Percentiles rank a stretch among this genome's conserved stretches.
Evolutionary conservation across 2,329 filamentous ascomycete species (phyloP).

Genomic region (Epichloe aotearoae): DNA sequence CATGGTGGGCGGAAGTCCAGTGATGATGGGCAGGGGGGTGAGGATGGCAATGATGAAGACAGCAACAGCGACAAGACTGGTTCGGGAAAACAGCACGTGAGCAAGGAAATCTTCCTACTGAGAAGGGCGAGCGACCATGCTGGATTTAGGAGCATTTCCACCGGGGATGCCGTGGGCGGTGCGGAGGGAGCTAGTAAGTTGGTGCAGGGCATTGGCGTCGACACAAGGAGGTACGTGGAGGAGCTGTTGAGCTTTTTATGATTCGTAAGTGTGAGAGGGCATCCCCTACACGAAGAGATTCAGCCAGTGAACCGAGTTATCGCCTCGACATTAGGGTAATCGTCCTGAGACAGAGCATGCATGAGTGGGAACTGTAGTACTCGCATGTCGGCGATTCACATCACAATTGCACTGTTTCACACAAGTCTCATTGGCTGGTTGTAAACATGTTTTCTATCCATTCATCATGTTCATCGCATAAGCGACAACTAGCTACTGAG

Average conservation of each 20-base stretch:
- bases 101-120: constrained; percentile 50
- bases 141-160: constrained; percentile 23
- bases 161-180: constrained; percentile 28
- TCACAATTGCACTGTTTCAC: background rate
- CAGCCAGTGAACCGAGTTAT: no score
- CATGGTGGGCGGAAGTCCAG: no score
- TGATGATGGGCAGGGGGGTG: constrained; percentile 4
- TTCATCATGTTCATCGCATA: background rate
- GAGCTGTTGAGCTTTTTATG: constrained; percentile 48
- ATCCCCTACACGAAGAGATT: no score
- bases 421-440: background rate
- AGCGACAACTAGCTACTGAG: background rate
- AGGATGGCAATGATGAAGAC: constrained; percentile 2
- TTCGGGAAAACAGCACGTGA: constrained; percentile 8
- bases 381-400: background rate
- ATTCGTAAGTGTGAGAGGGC: background rate
- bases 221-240: constrained; percentile 64
- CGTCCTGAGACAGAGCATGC: no score
- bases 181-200: constrained; percentile 45
- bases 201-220: constrained; percentile 62
- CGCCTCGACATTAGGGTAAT: no score
- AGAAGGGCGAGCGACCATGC: constrained; percentile 45
- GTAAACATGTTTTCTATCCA: background rate
- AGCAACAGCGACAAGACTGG: constrained; percentile 4
- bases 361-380: background rate